Conservation (phyloP, 805 yeast species). For the Blastobotrys terrestris region DNA sequence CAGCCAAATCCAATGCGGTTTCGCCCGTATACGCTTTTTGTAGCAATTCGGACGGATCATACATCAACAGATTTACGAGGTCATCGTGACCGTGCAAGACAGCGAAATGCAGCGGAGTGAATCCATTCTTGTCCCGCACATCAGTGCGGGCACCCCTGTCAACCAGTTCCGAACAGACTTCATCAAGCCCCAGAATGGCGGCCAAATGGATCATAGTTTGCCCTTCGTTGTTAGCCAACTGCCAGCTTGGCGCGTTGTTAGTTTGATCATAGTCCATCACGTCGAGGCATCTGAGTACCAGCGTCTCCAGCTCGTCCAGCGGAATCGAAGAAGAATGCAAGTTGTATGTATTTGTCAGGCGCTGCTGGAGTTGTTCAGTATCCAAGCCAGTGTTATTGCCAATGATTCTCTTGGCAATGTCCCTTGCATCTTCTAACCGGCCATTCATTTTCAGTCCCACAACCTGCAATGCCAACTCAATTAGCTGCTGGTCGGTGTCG, state of each 20-base stretch:
- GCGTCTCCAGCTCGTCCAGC: constrained; percentile 18
- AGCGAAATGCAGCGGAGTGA: constrained; percentile 85
- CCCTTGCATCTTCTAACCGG: constrained; percentile 86
- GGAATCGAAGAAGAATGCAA: constrained; percentile 8
- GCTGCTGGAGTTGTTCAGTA: constrained; percentile 7
- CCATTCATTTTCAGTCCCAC: constrained; percentile 98
- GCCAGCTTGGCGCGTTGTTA: constrained; percentile 57
- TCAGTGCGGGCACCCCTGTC: constrained; percentile 54
- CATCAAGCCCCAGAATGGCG: constrained; percentile 61
- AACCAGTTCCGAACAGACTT: constrained; percentile 57
- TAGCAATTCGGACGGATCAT: constrained; percentile 55
- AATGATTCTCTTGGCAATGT: constrained; percentile 85
- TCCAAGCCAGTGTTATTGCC: constrained; percentile 42
- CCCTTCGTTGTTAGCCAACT: constrained; percentile 72
- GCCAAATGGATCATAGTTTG: constrained; percentile 88
- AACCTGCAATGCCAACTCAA: constrained; percentile 91
- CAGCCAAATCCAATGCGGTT: constrained; percentile 23
- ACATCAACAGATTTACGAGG: constrained; percentile 53
- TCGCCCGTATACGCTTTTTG: constrained; percentile 46
- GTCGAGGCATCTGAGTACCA: constrained; percentile 24
- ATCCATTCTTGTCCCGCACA: constrained; percentile 69
- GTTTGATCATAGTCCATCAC: constrained; percentile 20
- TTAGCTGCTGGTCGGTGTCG: constrained; percentile 90
- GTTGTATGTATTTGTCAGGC: constrained; percentile 19
- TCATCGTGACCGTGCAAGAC: constrained; percentile 67